phyloP scores from a whole-genome alignment of 2,329 filamentous ascomycete species.

The Westerdykella sp. region DNA sequence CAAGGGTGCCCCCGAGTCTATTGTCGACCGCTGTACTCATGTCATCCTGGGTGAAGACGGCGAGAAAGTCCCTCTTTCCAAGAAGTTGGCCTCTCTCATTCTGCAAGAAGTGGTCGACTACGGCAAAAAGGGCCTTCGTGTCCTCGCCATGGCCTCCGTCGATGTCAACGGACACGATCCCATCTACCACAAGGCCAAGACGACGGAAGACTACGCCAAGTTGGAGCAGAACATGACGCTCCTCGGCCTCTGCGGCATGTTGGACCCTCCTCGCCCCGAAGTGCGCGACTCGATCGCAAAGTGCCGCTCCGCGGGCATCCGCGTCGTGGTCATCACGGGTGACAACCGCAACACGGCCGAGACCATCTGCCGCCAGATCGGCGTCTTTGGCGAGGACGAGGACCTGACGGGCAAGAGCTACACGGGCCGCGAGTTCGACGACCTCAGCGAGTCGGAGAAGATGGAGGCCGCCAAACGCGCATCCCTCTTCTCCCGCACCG shows the following conservation, averaged over 20 bases:
- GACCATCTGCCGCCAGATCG: constrained; percentile 95
- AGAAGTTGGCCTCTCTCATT: constrained; percentile 63
- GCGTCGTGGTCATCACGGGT: constrained; percentile 95
- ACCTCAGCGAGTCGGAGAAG: constrained; percentile 70
- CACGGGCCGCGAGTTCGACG: constrained; percentile 92
- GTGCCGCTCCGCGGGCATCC: constrained; percentile 88
- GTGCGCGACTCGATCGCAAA: constrained; percentile 79
- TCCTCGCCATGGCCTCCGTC: constrained; percentile 85
- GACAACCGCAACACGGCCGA: constrained; percentile 98
- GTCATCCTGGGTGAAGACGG: constrained; percentile 71
- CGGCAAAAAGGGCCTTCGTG: constrained; percentile 84
- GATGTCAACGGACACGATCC: constrained; percentile 67
- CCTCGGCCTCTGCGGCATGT: constrained; percentile 89
- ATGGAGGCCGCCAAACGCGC: constrained; percentile 77
- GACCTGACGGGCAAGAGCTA: constrained; percentile 87
- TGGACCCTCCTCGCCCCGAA: constrained; percentile 91
- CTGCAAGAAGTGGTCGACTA: constrained; percentile 79
- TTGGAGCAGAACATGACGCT: constrained; percentile 93
- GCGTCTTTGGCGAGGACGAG: constrained; percentile 77
- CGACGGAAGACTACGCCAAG: constrained; percentile 74
- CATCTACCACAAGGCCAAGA: constrained; percentile 68
- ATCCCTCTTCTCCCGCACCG: constrained; percentile 90
- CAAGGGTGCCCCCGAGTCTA: constrained; percentile 91
- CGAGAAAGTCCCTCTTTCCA: constrained; percentile 66
- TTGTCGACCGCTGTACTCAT: constrained; percentile 86